Conservation (phyloP, 805 yeast species). For the Kodamaea sagamina region DNA sequence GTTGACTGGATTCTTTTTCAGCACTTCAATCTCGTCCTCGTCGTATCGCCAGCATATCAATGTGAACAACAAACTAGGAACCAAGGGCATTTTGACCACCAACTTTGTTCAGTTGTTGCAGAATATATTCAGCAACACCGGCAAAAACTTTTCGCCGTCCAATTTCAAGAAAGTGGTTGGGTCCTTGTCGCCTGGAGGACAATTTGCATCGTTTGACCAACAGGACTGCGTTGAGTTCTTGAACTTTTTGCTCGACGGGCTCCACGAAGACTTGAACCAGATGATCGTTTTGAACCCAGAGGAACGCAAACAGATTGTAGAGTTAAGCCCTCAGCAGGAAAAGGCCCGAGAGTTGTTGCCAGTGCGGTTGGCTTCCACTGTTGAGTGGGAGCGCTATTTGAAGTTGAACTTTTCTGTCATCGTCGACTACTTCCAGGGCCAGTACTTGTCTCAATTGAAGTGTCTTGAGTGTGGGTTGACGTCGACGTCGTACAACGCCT, state of each 20-base stretch:
- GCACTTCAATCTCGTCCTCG: slow-evolving; percentile 34
- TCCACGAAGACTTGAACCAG: slow-evolving; percentile 85
- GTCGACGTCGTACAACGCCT: slow-evolving; percentile 84
- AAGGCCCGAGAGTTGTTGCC: slow-evolving; percentile 68
- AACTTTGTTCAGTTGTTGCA: slow-evolving; percentile 62
- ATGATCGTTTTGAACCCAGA: slow-evolving; percentile 36
- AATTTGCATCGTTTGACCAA: slow-evolving; percentile 68
- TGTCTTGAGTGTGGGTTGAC: slow-evolving; percentile 74
- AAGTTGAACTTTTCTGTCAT: slow-evolving; percentile 76
- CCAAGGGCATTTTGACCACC: slow-evolving; percentile 75
- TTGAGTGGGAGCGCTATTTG: slow-evolving; percentile 90
- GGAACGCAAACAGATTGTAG: slow-evolving; percentile 45
- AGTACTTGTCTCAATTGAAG: slow-evolving; percentile 72
- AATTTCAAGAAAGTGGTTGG: slow-evolving; percentile 71
- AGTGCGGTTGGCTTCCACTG: slow-evolving; percentile 76
- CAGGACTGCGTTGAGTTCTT: slow-evolving; percentile 87
- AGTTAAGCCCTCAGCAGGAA: slow-evolving; percentile 63
- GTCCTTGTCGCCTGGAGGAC: slow-evolving; percentile 55
- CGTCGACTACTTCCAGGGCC: slow-evolving; percentile 87
- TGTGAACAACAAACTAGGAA: slow-evolving; percentile 70
- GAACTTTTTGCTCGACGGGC: slow-evolving; percentile 68
- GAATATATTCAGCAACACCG: slow-evolving; percentile 52
- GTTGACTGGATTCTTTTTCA: slow-evolving; percentile 60
- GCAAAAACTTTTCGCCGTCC: slow-evolving; percentile 55
- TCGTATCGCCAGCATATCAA: slow-evolving; percentile 70